Conservation (phyloP, 768 basidiomycete genomes). For the Rhizopogon sp. region DNA sequence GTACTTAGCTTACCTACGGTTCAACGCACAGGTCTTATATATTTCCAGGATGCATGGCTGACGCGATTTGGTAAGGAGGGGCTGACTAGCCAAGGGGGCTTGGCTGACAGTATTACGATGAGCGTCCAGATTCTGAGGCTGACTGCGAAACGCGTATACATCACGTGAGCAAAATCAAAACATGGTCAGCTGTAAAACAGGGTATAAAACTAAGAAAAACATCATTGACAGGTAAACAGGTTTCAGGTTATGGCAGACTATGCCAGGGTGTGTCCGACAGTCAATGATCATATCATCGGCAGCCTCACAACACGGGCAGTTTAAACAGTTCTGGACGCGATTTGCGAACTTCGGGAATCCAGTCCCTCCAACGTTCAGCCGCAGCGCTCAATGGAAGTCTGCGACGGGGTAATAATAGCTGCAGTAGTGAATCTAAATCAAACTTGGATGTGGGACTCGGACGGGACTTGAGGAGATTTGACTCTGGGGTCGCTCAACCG, state of each 20-base stretch:
- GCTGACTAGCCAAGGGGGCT: background rate
- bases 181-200: background rate
- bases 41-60: constrained; percentile 7
- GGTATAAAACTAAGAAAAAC: background rate
- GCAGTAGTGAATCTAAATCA: too few species aligned
- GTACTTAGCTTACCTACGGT: background rate
- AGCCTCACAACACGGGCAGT: too few species aligned
- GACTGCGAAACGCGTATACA: background rate
- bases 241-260: background rate
- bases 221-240: background rate
- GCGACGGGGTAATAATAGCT: too few species aligned
- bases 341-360: too few species aligned
- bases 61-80: constrained; percentile 1
- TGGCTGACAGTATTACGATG: background rate
- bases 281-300: too few species aligned
- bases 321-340: too few species aligned
- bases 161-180: background rate
- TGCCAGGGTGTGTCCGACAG: too few species aligned
- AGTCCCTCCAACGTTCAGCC: too few species aligned
- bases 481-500: too few species aligned
- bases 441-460: too few species aligned
- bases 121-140: background rate
- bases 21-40: constrained; percentile 2
- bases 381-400: too few species aligned
- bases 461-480: too few species aligned